phyloP scores from a whole-genome alignment of 2,329 filamentous ascomycete species.

The Karstenula rhodostoma region DNA sequence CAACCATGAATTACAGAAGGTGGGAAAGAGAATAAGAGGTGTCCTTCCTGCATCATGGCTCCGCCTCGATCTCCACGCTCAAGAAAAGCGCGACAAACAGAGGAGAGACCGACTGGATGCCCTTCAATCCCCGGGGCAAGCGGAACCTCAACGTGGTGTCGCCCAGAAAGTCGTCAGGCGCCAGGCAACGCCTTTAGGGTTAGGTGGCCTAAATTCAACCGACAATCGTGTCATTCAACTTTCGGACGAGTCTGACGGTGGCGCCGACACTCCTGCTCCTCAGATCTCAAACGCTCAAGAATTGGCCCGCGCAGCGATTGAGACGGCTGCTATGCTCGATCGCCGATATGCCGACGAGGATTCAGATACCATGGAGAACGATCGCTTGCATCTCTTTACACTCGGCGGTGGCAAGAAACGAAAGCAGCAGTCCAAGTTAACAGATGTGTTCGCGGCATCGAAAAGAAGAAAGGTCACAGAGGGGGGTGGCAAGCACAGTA shows the following conservation, averaged over 20 bases:
- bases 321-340: conserved; percentile 36
- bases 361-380: conserved; percentile 54
- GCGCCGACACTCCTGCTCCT: conserved; percentile 16
- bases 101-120: conserved; percentile 20
- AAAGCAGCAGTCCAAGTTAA: conserved; percentile 50
- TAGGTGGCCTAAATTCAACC: conserved; percentile 2
- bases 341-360: conserved; percentile 36
- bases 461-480: conserved; percentile 26
- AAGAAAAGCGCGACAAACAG: conserved; percentile 32
- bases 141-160: conserved; percentile 44
- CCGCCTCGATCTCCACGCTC: conserved; percentile 54
- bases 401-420: conserved; percentile 33
- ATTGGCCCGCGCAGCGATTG: conserved; percentile 27
- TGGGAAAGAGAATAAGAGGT: conserved; percentile 55
- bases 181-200: conserved; percentile 6
- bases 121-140: conserved; percentile 29
- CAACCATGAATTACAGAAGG: conserved; percentile 43
- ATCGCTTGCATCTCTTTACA: conserved; percentile 51
- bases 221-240: conserved; percentile 36
- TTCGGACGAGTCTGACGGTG: conserved; percentile 49
- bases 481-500: not conserved
- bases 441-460: conserved; percentile 39
- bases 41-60: conserved; percentile 61
- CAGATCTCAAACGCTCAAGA: conserved; percentile 25
- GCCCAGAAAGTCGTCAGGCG: conserved; percentile 38